Base-by-base conservation (phyloP, 176 grass and related monocot genomes). In the Dactylis glomerata region DNA sequence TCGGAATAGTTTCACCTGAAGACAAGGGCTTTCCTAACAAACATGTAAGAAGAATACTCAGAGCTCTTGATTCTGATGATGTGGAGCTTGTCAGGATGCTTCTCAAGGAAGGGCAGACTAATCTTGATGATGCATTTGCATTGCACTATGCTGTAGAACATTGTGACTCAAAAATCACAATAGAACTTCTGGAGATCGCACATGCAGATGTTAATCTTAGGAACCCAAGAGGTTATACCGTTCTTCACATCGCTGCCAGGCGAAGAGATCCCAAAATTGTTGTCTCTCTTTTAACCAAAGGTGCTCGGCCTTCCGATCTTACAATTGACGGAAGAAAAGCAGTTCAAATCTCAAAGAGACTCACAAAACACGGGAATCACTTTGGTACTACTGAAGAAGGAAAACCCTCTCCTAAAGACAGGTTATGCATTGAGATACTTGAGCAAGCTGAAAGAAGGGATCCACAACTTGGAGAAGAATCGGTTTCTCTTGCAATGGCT, bases 71-170 rank as follows among this genome's bases (percentile, higher is more conserved):
- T 66, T 90, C 83, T 34, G 96, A 99, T 54, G 96, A 99, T 73
- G 88, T 99, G 31, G 96, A 99, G 75, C 87, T 99, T 32, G 84
- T 99, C 65, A 91, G 88, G 34, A 88, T 99, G 96, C 87, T 99
- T 15, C 85, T 99, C 20, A 88, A 56, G 70, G 96, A 99, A 90
- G 93, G 93, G 66, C 89, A 84, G 19, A 94, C 96, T 30, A 94
- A 91, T 69, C 82, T 99, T 55, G 96, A 99, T 49, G 91, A 96
- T 57, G 86, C 96, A 20, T 96, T 85, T 86, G 96, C 93, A 27
- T 84, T 99, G 88, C 96, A 99, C 66, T 99, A 99, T 76, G 91
- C 96, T 41, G 93, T 99, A 1, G 91, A 92, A 81, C 92, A 92
- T 56, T 99, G 96, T 52, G 96, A 96, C 73, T 86, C 89, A 8